A percentile compares a stretch with the other conserved stretches of the same genome.
Evolutionary conservation across 169 alveolate species (phyloP).

Genomic region (Eimeria nieschulzi): DNA sequence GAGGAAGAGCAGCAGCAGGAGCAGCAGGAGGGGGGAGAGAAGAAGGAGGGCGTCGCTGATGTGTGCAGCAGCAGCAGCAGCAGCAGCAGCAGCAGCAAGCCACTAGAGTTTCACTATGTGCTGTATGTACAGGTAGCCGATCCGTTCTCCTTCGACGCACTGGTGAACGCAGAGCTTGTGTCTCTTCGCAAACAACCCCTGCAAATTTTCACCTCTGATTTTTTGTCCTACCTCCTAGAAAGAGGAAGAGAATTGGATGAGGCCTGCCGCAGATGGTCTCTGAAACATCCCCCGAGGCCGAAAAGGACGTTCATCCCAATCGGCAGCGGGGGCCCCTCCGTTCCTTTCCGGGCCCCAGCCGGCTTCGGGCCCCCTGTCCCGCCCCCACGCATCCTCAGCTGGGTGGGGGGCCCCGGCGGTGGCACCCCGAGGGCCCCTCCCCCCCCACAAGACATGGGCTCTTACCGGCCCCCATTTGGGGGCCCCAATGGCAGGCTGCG

Average conservation of each 20-base stretch:
- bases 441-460: background rate
- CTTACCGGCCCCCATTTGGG: background rate
- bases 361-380: conserved; percentile 60
- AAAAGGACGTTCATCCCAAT: background rate
- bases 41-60: background rate
- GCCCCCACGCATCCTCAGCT: conserved; percentile 1
- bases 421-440: background rate
- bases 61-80: background rate
- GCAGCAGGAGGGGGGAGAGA: background rate
- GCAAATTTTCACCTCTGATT: conserved; percentile 26
- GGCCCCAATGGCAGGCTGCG: conserved; percentile 8
- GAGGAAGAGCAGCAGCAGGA: background rate
- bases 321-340: background rate
- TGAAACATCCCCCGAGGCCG: conserved; percentile 30
- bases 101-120: conserved; percentile 32
- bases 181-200: conserved; percentile 36
- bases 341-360: conserved; percentile 18
- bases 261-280: background rate
- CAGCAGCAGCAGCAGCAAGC: conserved; percentile 28
- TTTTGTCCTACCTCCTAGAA: background rate
- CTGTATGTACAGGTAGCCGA: conserved; percentile 39
- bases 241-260: conserved; percentile 30
- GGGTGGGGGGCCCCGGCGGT: background rate
- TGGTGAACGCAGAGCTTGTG: background rate
- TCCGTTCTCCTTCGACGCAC: conserved; percentile 3